Conservation (phyloP, 352 stramenopile species). For the Pythium plurisporium region DNA sequence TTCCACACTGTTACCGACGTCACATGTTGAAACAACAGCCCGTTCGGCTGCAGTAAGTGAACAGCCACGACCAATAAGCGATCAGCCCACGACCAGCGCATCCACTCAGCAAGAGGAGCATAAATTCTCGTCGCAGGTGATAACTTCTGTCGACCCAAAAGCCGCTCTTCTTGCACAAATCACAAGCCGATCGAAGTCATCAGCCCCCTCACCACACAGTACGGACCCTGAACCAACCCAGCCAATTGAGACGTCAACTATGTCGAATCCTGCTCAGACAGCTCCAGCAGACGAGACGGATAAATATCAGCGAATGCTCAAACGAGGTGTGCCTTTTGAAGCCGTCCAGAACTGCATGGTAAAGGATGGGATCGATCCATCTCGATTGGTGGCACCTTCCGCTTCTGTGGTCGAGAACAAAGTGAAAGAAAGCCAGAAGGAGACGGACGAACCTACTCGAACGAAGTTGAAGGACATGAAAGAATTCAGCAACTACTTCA, state of each 20-base stretch:
- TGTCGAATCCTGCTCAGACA: too few relatives aligned
- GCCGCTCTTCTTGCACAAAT: constrained; percentile 11
- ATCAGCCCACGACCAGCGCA: too few relatives aligned
- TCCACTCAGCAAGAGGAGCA: neutral
- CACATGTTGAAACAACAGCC: too few relatives aligned
- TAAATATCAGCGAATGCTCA: constrained; percentile 67
- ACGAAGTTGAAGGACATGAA: constrained; percentile 55
- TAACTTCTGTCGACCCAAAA: constrained; percentile 5
- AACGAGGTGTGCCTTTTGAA: constrained; percentile 63
- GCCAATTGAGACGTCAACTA: too few relatives aligned
- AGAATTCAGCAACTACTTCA: constrained; percentile 88
- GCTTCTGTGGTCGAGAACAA: neutral
- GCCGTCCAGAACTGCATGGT: constrained; percentile 71
- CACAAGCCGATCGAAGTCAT: constrained; percentile 6
- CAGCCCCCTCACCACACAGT: too few relatives aligned
- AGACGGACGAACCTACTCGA: neutral
- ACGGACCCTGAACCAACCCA: too few relatives aligned
- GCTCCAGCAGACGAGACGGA: too few relatives aligned
- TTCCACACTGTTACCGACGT: too few relatives aligned
- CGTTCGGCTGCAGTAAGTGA: neutral
- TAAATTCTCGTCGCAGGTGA: neutral
- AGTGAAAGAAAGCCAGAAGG: neutral
- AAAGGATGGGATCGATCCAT: constrained; percentile 54
- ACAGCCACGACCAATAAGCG: too few relatives aligned
- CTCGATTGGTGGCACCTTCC: constrained; percentile 20